Percentiles rank a stretch among this genome's conserved stretches.
Conservation (phyloP, 805 yeast genomes). For the Schwanniomyces sp. region DNA sequence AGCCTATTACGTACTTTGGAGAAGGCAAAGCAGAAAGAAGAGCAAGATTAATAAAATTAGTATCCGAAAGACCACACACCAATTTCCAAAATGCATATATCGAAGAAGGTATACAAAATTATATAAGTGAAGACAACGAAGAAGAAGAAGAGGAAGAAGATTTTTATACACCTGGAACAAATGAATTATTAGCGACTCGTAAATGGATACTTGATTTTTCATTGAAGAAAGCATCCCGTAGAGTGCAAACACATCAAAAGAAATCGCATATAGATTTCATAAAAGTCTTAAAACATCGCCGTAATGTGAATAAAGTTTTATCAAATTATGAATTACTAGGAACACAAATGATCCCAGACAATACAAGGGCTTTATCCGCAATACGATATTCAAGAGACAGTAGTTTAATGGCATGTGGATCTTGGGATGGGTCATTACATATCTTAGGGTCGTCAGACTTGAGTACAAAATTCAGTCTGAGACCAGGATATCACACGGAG, state of each 20-base stretch:
- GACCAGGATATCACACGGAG: conserved; percentile 52
- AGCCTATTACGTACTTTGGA: conserved; percentile 56
- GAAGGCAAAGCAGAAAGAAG: conserved; percentile 66
- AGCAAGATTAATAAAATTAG: conserved; percentile 50
- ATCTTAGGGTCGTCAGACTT: conserved; percentile 45
- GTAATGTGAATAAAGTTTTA: conserved; percentile 37
- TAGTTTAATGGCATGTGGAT: conserved; percentile 56
- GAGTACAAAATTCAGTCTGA: conserved; percentile 21
- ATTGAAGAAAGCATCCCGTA: conserved; percentile 38
- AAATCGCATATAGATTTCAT: conserved; percentile 34
- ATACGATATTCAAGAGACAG: conserved; percentile 46
- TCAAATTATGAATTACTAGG: conserved; percentile 50
- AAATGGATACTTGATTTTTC: conserved; percentile 52
- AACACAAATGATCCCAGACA: conserved; percentile 60
- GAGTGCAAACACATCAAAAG: conserved; percentile 38
- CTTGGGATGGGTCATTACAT: conserved; percentile 79
- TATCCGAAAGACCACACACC: conserved; percentile 30
- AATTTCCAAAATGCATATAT: conserved; percentile 7
- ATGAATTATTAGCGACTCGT: conserved; percentile 53
- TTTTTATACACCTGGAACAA: conserved; percentile 78
- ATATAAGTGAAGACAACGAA: conserved; percentile 10
- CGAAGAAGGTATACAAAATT: conserved; percentile 12
- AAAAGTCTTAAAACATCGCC: conserved; percentile 45
- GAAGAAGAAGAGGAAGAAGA: conserved; percentile 63
- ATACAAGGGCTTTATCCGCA: conserved; percentile 66